These are phyloP conservation scores for Austroboletus novae-zelandiae DNA, from an alignment of 1,284 basidiomycete genomes.

Conservation along the genomic window DNA sequence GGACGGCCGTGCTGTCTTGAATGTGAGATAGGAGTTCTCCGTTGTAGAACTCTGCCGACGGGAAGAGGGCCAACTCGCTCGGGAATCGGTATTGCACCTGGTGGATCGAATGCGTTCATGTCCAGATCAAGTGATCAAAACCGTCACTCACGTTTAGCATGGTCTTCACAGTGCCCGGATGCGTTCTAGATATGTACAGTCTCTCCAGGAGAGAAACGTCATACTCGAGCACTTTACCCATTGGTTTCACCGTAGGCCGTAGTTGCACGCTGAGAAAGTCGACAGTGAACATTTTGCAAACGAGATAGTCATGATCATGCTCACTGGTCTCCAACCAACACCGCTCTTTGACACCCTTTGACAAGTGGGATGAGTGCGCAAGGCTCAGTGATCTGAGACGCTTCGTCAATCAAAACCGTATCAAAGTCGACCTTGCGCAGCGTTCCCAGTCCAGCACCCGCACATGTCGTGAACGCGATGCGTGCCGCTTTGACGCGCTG, in stretches of 20 bases:
- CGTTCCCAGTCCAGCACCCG: conserved; percentile 59
- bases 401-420: conserved; percentile 64
- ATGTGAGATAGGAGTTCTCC: conserved; percentile 49
- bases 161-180: conserved; percentile 43
- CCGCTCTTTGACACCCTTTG: conserved; percentile 54
- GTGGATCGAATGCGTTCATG: neutral
- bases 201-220: conserved; percentile 62
- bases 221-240: conserved; percentile 53
- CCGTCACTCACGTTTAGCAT: conserved; percentile 53
- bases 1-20: conserved; percentile 38
- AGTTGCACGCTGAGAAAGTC: conserved; percentile 51
- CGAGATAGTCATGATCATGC: conserved; percentile 18
- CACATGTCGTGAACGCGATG: conserved; percentile 63
- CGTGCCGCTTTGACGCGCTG: conserved; percentile 51
- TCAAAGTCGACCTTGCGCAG: conserved; percentile 56
- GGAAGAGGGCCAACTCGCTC: conserved; percentile 53
- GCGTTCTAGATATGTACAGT: conserved; percentile 44
- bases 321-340: conserved; percentile 68
- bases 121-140: neutral
- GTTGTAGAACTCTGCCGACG: conserved; percentile 61
- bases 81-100: conserved; percentile 65
- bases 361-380: conserved; percentile 61
- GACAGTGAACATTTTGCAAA: neutral
- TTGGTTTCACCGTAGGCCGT: conserved; percentile 56
- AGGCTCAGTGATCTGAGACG: conserved; percentile 65